Conservation (phyloP, 2,329 filamentous ascomycete genomes). For the Aspergillus hortae region DNA sequence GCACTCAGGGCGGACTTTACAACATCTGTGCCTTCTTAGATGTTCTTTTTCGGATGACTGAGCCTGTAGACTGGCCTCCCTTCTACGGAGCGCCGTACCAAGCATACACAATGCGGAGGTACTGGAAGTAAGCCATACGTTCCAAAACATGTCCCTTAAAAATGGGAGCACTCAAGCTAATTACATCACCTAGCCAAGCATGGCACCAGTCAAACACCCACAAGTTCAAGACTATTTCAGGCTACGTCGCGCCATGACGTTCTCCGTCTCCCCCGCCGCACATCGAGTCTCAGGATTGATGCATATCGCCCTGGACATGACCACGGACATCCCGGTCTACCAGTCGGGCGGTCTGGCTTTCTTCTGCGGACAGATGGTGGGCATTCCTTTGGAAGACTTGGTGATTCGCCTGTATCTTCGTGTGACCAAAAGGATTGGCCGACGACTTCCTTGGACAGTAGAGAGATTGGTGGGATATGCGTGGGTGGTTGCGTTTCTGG, state of each 20-base stretch:
- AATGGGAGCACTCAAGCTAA: too few relatives aligned
- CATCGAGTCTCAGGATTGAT: conserved; percentile 1
- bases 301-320: conserved; percentile 6
- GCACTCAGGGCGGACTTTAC: conserved; percentile 2
- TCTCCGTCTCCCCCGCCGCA: neutral
- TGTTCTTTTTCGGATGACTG: neutral
- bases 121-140: conserved; percentile 5
- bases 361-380: conserved; percentile 4
- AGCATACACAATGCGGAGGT: conserved; percentile 3
- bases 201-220: conserved; percentile 10
- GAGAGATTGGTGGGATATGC: conserved; percentile 2
- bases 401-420: neutral
- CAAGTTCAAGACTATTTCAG: conserved; percentile 2
- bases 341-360: conserved; percentile 1
- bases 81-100: conserved; percentile 6
- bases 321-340: conserved; percentile 1
- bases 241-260: neutral
- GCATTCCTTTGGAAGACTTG: conserved; percentile 2
- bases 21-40: neutral
- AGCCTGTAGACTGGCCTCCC: conserved; percentile 3
- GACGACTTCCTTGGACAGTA: neutral
- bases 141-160: neutral
- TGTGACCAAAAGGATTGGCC: neutral
- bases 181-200: too few relatives aligned
- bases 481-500: conserved; percentile 4